A percentile compares a stretch with the other conserved stretches of the same genome.
phyloP scores from a whole-genome alignment of 148 eudicot genomes.

The Polygonum maritimum region DNA sequence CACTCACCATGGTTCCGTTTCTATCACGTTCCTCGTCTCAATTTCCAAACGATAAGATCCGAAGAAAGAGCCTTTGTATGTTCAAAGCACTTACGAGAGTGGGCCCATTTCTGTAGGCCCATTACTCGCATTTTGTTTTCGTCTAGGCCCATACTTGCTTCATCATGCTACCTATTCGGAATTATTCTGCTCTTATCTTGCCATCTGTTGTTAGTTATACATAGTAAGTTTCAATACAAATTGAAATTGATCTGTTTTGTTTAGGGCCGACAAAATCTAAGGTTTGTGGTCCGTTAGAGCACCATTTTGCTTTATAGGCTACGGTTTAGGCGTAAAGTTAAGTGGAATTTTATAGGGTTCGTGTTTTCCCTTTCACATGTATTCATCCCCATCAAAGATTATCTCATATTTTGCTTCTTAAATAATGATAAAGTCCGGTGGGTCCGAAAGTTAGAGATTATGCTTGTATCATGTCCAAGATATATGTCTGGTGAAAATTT shows the following conservation, averaged over 20 bases:
- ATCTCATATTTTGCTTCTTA: neutral
- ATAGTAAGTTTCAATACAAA: neutral
- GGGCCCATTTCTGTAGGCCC: slow-evolving; percentile 9
- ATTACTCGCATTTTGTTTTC: neutral
- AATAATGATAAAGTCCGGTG: neutral
- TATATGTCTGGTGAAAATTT: too few relatives aligned
- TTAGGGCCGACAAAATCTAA: slow-evolving; percentile 6
- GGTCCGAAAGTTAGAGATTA: too few relatives aligned
- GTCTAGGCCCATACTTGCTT: slow-evolving; percentile 4
- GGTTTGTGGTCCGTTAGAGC: neutral
- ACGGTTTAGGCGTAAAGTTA: neutral
- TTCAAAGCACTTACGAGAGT: neutral
- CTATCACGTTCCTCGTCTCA: too few relatives aligned
- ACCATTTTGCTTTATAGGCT: neutral
- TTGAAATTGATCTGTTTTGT: neutral
- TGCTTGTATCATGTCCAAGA: too few relatives aligned
- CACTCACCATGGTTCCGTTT: too few relatives aligned
- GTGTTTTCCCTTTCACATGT: slow-evolving; percentile 6
- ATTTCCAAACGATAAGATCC: neutral
- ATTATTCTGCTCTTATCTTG: neutral
- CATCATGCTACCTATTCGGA: neutral
- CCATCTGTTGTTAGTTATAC: neutral
- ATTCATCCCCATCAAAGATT: neutral
- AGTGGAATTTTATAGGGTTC: slow-evolving; percentile 1
- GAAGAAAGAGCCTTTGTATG: too few relatives aligned